Evolutionary conservation across 179 eudicot genomes (phyloP).

Genomic region (Drosera spatulata): DNA sequence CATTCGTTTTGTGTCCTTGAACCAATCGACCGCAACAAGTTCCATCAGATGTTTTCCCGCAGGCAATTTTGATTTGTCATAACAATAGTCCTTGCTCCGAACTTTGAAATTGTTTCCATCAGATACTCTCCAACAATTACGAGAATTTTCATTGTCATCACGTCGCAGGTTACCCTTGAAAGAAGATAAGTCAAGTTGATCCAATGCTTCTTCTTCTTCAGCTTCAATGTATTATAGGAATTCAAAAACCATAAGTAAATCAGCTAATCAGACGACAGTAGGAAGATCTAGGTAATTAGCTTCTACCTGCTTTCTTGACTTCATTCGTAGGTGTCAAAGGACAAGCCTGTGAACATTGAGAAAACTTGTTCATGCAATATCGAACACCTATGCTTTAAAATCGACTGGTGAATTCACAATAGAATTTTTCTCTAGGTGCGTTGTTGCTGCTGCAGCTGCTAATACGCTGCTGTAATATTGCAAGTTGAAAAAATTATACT

Average conservation of each 20-base stretch:
- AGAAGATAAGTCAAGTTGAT: conserved; percentile 71
- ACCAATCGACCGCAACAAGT: conserved; percentile 99
- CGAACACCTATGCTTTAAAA: no score
- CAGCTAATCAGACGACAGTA: background rate
- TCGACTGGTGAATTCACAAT: no score
- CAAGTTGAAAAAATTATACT: no score
- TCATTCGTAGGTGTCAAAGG: conserved; percentile 43
- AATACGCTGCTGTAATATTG: no score
- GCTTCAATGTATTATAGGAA: conserved; percentile 27
- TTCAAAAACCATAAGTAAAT: conserved; percentile 2
- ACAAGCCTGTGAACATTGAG: conserved; percentile 30
- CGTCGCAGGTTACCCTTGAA: conserved; percentile 79
- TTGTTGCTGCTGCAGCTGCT: no score
- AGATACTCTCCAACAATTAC: conserved; percentile 88
- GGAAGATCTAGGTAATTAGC: conserved; percentile 3
- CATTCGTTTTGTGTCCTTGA: conserved; percentile 87
- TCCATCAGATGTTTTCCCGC: conserved; percentile 95
- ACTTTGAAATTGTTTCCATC: conserved; percentile 96
- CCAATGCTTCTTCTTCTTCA: conserved; percentile 50
- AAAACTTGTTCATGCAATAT: no score
- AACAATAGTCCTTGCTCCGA: conserved; percentile 70
- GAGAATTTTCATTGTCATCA: conserved; percentile 72
- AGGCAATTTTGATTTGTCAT: conserved; percentile 83
- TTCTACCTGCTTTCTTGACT: conserved; percentile 52
- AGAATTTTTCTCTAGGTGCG: no score